A percentile compares a stretch with the other conserved stretches of the same genome.
Conservation (phyloP, 1,284 basidiomycete species). For the Wallemia hederae region DNA sequence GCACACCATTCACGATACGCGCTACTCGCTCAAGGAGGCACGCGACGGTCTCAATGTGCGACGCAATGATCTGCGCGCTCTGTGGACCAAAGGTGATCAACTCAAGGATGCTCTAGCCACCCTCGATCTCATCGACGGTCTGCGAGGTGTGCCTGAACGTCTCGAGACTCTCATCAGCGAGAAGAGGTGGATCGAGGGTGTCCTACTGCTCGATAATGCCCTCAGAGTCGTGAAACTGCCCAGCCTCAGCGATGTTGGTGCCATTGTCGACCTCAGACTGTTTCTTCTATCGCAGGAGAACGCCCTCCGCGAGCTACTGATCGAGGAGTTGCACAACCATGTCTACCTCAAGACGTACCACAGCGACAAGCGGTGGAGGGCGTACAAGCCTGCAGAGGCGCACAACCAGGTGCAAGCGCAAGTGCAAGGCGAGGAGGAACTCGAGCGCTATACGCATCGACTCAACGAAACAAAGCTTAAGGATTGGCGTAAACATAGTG, state of each 20-base stretch:
- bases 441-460: too few species aligned
- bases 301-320: conserved; percentile 66
- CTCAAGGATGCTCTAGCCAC: conserved; percentile 71
- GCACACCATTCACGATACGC: conserved; percentile 37
- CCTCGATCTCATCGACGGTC: conserved; percentile 64
- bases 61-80: conserved; percentile 52
- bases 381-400: conserved; percentile 41
- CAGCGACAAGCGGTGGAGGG: conserved; percentile 71
- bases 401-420: neutral
- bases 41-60: conserved; percentile 47
- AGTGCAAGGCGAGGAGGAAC: too few species aligned
- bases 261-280: conserved; percentile 55
- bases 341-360: conserved; percentile 93
- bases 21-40: conserved; percentile 39
- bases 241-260: conserved; percentile 83
- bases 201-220: conserved; percentile 59
- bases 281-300: conserved; percentile 75
- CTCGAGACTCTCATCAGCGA: conserved; percentile 86
- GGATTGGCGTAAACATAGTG: too few species aligned
- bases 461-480: neutral
- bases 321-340: conserved; percentile 89
- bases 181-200: conserved; percentile 69
- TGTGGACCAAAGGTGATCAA: conserved; percentile 52
- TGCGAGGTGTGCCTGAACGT: conserved; percentile 70
- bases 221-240: conserved; percentile 69